Base-by-base conservation (phyloP, 352 stramenopile species). In the Chrysophaeum taylorii region DNA sequence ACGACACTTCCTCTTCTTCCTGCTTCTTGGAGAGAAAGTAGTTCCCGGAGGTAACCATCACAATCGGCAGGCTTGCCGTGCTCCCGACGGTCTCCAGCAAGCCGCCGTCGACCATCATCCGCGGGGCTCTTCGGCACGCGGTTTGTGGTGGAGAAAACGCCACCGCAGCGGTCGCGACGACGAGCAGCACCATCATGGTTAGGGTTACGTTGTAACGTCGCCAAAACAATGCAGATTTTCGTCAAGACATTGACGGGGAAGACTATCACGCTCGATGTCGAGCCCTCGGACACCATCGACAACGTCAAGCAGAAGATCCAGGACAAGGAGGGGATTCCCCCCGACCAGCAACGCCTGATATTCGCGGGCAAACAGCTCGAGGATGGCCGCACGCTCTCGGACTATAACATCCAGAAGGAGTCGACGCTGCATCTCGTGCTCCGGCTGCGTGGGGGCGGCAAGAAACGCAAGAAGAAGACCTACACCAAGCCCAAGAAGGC, bases 281-380 rank as follows among this genome's bases (percentile, higher is more conserved):
- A 98, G 83, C 90, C 92, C 48, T 95, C 87, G 50, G 93, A 98
- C 83, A 95, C 88, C 25, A 98, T 98, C 87, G 94, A 99, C 82
- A 98, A 98, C 87, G 95, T 99, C 72, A 99, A 99, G 90, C 87
- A 92, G 74, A 99, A 99, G 91, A 99, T 99, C 79, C 96, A 99
- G 87, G 96, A 99, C 85, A 99, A 99, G 90, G 96, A 99, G 84
- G 96, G 95, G 77, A 99, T 99, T 75, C 95, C 95, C 54, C 94
- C 95, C 77, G 95, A 99, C 93, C 95, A 99, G 85, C 94, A 99
- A 87, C 91, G 96, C 83, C 84, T 99, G 73, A 98, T 99, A 82
- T 99, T 99, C 81, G 94, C 95, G 69, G 96, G 95, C 83, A 99
- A 99, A 91, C 96, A 99, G 86, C 88, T 99, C 57, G 88, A 95